phyloP scores from a whole-genome alignment of 2,329 filamentous ascomycete species.

The Trichophyton simii region DNA sequence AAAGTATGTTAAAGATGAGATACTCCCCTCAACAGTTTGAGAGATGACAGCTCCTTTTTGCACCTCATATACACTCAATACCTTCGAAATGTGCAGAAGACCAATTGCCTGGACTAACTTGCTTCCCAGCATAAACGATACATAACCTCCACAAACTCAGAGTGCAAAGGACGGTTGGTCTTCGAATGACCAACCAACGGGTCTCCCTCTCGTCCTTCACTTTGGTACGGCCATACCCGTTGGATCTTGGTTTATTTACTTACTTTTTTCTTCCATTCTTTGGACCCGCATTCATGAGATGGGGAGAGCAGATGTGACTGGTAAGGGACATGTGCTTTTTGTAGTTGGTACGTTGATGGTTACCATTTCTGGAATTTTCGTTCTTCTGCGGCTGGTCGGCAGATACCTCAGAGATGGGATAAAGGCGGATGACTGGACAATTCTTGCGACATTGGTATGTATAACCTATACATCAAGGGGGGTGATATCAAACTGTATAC shows the following conservation, averaged over 20 bases:
- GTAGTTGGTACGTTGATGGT: constrained; percentile 4
- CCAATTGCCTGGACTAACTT: neutral
- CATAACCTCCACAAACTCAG: neutral
- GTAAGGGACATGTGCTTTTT: constrained; percentile 1
- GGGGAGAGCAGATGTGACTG: neutral
- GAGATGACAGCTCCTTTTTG: neutral
- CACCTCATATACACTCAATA: neutral
- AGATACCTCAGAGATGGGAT: constrained; percentile 8
- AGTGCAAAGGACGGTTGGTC: neutral
- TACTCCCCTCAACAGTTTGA: neutral
- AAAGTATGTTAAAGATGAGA: neutral
- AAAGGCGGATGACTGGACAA: constrained; percentile 9
- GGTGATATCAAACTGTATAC: neutral
- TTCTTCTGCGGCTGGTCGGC: constrained; percentile 6
- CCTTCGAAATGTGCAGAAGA: neutral
- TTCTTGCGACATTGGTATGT: constrained; percentile 6
- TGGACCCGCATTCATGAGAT: neutral
- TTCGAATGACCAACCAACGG: neutral
- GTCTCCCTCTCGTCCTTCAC: neutral
- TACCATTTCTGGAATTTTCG: constrained; percentile 6
- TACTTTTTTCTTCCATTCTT: neutral
- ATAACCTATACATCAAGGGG: neutral
- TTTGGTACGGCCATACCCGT: neutral
- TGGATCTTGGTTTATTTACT: neutral
- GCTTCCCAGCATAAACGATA: neutral